Evolutionary conservation across 2,329 filamentous ascomycete species (phyloP), one percentile per base, ranked within the genome.

Genomic region (Pezicula rhizophila): DNA sequence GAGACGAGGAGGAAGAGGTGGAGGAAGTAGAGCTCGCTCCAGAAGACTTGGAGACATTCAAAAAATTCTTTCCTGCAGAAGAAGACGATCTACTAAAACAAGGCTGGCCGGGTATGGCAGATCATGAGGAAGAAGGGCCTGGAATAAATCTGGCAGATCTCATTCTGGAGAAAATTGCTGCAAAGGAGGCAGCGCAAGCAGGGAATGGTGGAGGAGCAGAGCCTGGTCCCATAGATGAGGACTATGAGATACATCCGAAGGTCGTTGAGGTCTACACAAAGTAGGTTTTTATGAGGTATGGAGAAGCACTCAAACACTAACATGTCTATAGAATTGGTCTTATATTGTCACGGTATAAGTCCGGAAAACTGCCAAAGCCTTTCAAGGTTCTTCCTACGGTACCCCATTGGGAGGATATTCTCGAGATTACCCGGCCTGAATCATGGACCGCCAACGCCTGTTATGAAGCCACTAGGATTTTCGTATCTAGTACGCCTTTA

Each of bases 351-450:
- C 82, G 92, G 56, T 97, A 96, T 74, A 96, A 95, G 70, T 92
- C 87, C 12, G 93, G 93, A n/a, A 92, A 92, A 57, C 78, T 99
- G 28, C 93, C 93, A 17, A 99, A 99, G 69, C 92, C 92, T 0
- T 95, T 99, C 77, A 97, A 97, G 70, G 90, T 97, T 56, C 78
- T 99, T 8, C 93, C 93, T 2, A 91, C 90, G 1, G 81, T 97
- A 12, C 90, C 90, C 7, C 82, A 93, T 61, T 97, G 91, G 90
- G 88, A 93, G 64, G 87, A 89, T 17, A 87, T 96, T 34, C 80
- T 96, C 58, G 77, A 84, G 55, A 80, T 95, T 48, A 95, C 90
- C n/a, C 79, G 83, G 26, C 91, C 92, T 4, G 85, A 93, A 67
- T 69, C 66, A 47, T 79, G 76, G 76, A 89, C 89, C 1, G 74